Conservation (phyloP, 805 yeast species). For the Kluyveromyces lactis region DNA sequence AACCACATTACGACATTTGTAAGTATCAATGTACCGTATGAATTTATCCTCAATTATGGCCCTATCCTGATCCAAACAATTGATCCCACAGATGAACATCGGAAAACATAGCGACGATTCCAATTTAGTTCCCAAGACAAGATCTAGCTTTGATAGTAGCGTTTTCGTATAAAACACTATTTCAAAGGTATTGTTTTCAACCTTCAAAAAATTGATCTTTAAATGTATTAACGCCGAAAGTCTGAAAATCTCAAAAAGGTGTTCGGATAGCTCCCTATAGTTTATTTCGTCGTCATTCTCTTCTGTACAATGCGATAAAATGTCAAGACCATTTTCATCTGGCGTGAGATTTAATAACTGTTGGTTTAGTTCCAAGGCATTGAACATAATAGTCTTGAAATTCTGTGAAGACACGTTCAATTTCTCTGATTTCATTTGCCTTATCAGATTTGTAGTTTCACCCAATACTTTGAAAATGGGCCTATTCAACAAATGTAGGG, state of each 20-base stretch:
- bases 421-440: slow-evolving; percentile 37
- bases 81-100: slow-evolving; percentile 67
- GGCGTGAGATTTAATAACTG: neutral
- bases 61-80: slow-evolving; percentile 46
- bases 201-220: slow-evolving; percentile 48
- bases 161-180: slow-evolving; percentile 51
- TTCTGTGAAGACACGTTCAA: slow-evolving; percentile 13
- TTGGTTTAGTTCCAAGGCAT: slow-evolving; percentile 3
- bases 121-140: slow-evolving; percentile 54
- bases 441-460: slow-evolving; percentile 54
- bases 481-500: slow-evolving; percentile 65
- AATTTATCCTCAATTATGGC: slow-evolving; percentile 43
- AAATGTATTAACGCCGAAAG: slow-evolving; percentile 59
- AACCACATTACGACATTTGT: slow-evolving; percentile 56
- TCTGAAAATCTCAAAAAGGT: slow-evolving; percentile 65
- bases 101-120: slow-evolving; percentile 73
- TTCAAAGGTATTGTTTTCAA: slow-evolving; percentile 36
- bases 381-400: slow-evolving; percentile 9
- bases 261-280: slow-evolving; percentile 49
- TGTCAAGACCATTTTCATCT: neutral
- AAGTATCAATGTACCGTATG: slow-evolving; percentile 49
- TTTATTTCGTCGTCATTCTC: slow-evolving; percentile 18
- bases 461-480: slow-evolving; percentile 61
- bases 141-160: slow-evolving; percentile 48
- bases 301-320: slow-evolving; percentile 1